These are phyloP conservation scores for Esteya vermicola DNA, from an alignment of 2,329 filamentous ascomycete genomes.

Conservation along the genomic window DNA sequence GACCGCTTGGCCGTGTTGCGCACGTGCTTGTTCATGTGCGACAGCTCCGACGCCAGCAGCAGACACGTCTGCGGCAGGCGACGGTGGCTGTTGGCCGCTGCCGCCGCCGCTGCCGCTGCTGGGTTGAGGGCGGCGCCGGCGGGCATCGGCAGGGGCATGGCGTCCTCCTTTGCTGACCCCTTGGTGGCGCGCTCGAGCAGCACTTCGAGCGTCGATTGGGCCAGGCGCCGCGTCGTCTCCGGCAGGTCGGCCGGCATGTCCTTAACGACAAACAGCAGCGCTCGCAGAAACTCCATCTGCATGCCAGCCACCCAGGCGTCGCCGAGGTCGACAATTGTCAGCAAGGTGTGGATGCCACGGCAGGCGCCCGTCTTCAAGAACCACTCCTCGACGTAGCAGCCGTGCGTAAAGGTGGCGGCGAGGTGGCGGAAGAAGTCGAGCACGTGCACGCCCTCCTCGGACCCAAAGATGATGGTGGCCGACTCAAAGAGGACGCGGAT, in stretches of 20 bases:
- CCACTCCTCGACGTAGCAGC: constrained; percentile 96
- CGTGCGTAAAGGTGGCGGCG: constrained; percentile 75
- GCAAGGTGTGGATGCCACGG: constrained; percentile 75
- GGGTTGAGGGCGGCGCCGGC: too few species aligned
- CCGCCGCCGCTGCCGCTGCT: constrained; percentile 28
- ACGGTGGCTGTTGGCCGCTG: constrained; percentile 51
- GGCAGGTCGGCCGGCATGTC: constrained; percentile 93
- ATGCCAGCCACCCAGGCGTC: constrained; percentile 70
- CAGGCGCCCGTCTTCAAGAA: constrained; percentile 93
- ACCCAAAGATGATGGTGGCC: constrained; percentile 65
- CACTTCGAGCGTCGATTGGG: constrained; percentile 69
- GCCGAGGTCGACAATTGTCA: constrained; percentile 72
- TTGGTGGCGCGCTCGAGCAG: constrained; percentile 69
- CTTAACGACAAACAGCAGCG: constrained; percentile 95
- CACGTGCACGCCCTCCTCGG: constrained; percentile 53
- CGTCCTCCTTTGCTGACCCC: constrained; percentile 65
- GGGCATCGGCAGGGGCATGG: background rate
- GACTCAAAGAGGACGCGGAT: constrained; percentile 68
- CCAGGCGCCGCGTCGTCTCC: constrained; percentile 70
- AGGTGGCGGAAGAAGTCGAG: constrained; percentile 78
- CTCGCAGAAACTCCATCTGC: constrained; percentile 76
- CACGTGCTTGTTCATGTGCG: constrained; percentile 92
- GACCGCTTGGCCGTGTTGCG: constrained; percentile 73
- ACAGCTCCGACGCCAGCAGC: constrained; percentile 74
- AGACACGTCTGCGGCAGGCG: constrained; percentile 57